Evolutionary conservation across 345 rosid species (phyloP).

Genomic region (Salix brachista): DNA sequence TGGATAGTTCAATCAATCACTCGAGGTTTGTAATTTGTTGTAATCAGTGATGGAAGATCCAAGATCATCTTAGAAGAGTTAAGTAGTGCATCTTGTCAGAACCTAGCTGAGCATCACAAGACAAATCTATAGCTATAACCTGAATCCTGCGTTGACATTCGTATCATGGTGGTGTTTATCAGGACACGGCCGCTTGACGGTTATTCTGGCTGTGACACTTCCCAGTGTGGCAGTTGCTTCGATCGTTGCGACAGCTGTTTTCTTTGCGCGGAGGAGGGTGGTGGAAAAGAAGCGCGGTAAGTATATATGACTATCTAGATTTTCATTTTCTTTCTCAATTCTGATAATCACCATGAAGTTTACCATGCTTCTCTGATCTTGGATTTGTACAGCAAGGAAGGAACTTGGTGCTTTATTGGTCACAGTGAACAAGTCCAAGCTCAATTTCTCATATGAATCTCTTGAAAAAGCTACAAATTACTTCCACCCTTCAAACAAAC

Average conservation of each 20-base stretch:
- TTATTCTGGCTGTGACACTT: slow-evolving; percentile 50
- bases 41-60: no score
- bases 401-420: slow-evolving; percentile 53
- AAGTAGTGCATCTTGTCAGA: no score
- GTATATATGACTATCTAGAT: background rate
- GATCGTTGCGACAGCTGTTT: slow-evolving; percentile 33
- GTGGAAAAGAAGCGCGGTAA: slow-evolving; percentile 52
- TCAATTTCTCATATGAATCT: slow-evolving; percentile 65
- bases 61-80: no score
- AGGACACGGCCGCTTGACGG: slow-evolving; percentile 45
- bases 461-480: slow-evolving; percentile 80
- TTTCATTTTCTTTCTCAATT: background rate
- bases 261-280: slow-evolving; percentile 40
- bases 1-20: no score
- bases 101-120: no score
- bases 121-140: background rate
- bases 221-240: slow-evolving; percentile 49
- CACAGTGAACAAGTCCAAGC: slow-evolving; percentile 61
- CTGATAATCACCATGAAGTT: background rate
- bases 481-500: slow-evolving; percentile 60
- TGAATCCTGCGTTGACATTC: background rate
- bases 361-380: background rate
- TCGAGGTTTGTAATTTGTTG: no score
- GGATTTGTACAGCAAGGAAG: slow-evolving; percentile 47
- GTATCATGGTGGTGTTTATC: slow-evolving; percentile 8